A percentile compares a stretch with the other conserved stretches of the same genome.
These are phyloP conservation scores for Dendrobium huoshanense DNA, from an alignment of 106 monocot genomes.

Conservation along the genomic window DNA sequence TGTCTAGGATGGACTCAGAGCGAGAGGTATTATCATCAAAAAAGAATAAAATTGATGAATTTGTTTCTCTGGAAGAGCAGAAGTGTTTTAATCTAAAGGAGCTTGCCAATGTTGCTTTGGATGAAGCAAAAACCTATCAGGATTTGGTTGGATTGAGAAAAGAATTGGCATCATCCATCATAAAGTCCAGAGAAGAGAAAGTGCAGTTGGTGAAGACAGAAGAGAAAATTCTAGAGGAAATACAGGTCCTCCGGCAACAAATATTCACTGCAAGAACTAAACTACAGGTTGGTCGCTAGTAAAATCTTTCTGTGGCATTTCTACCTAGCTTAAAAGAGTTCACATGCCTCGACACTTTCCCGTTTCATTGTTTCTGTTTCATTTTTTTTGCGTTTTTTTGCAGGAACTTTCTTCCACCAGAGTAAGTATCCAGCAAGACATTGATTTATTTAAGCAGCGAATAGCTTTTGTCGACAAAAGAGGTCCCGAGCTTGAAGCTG, in stretches of 20 bases:
- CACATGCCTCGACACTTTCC: not conserved
- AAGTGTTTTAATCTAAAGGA: constrained; percentile 49
- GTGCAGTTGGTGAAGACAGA: constrained; percentile 54
- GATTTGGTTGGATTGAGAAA: constrained; percentile 47
- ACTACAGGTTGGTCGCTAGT: constrained; percentile 50
- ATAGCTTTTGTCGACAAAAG: constrained; percentile 81
- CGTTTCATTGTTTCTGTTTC: not conserved
- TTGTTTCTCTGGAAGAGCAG: constrained; percentile 33
- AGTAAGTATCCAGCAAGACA: constrained; percentile 58
- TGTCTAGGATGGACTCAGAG: constrained; percentile 46
- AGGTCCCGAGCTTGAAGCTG: constrained; percentile 86
- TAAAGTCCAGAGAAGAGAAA: constrained; percentile 72
- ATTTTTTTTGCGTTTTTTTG: constrained; percentile 18
- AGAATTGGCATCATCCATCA: constrained; percentile 44
- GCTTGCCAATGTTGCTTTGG: constrained; percentile 35
- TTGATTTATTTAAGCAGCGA: constrained; percentile 60
- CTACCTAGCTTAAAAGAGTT: not conserved
- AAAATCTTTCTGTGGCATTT: not conserved
- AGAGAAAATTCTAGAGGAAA: constrained; percentile 60
- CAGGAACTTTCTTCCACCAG: constrained; percentile 78
- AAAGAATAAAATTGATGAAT: constrained; percentile 75
- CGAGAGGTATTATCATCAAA: constrained; percentile 25
- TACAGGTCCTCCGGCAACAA: constrained; percentile 52
- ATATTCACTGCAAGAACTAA: constrained; percentile 56
- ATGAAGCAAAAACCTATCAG: constrained; percentile 51